Percentiles rank a stretch among this genome's conserved stretches.
Evolutionary conservation across 768 basidiomycete species (phyloP).

Genomic region (Kwoniella bestiolae): DNA sequence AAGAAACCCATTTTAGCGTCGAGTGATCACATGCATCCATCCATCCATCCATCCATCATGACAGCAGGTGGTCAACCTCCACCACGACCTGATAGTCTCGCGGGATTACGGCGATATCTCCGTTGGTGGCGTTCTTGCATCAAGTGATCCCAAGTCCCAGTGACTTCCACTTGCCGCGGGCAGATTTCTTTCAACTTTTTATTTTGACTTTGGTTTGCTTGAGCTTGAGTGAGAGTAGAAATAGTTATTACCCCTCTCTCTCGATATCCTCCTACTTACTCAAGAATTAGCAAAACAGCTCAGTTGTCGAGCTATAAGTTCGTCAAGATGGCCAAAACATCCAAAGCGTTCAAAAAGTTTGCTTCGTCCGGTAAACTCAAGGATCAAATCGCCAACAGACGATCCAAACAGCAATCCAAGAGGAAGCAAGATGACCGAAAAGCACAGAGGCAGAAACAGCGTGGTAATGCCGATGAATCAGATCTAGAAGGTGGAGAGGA

Average conservation of each 20-base stretch:
- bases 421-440: constrained; percentile 71
- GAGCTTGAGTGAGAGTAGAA: not conserved
- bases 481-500: constrained; percentile 45
- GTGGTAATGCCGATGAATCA: constrained; percentile 48
- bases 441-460: constrained; percentile 59
- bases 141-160: not conserved
- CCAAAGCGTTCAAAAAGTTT: constrained; percentile 85
- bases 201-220: not conserved
- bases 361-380: constrained; percentile 85
- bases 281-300: too few species aligned
- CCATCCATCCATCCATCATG: too few species aligned
- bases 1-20: too few species aligned
- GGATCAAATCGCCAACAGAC: constrained; percentile 79
- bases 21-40: too few species aligned
- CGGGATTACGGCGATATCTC: not conserved
- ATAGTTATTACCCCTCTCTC: too few species aligned
- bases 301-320: too few species aligned
- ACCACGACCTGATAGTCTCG: constrained; percentile 1
- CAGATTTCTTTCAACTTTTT: constrained; percentile 26
- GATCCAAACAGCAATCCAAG: constrained; percentile 75
- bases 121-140: not conserved
- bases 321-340: constrained; percentile 62
- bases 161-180: constrained; percentile 14
- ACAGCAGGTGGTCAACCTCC: constrained; percentile 21
- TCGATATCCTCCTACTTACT: too few species aligned